Conservation (phyloP, 257 asterid species). For the Capsicum rhomboideum region DNA sequence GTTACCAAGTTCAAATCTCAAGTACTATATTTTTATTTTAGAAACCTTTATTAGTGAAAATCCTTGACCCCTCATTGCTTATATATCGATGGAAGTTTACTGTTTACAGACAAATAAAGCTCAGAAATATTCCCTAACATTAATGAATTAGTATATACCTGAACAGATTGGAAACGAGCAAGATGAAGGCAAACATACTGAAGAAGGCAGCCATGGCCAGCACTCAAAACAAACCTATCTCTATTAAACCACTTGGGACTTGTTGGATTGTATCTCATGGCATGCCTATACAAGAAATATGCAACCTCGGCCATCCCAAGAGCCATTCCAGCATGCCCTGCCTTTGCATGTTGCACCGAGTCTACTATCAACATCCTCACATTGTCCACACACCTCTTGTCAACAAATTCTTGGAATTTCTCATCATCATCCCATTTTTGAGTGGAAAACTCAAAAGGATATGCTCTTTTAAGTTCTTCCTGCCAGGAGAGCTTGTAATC, state of each 20-base stretch:
- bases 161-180: conserved; percentile 45
- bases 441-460: conserved; percentile 6
- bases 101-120: background rate
- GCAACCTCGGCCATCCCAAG: conserved; percentile 45
- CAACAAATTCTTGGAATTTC: conserved; percentile 32
- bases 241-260: conserved; percentile 44
- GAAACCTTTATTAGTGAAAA: too few relatives aligned
- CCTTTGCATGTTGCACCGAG: conserved; percentile 34
- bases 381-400: conserved; percentile 35
- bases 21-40: too few relatives aligned
- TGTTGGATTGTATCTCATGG: conserved; percentile 25
- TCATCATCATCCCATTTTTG: conserved; percentile 17
- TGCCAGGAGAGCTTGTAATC: conserved; percentile 29
- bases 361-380: conserved; percentile 46
- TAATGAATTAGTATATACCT: conserved; percentile 18
- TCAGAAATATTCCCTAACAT: background rate
- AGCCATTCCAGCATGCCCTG: conserved; percentile 64
- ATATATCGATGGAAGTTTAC: background rate
- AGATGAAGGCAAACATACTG: conserved; percentile 60
- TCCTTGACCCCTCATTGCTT: too few relatives aligned
- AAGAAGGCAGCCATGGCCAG: conserved; percentile 54
- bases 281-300: conserved; percentile 36
- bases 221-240: conserved; percentile 53
- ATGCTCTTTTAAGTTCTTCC: conserved; percentile 26
- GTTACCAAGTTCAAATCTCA: too few relatives aligned